Base-by-base conservation (phyloP, 75 land plant species). In the Chamaecyparis obtusa region DNA sequence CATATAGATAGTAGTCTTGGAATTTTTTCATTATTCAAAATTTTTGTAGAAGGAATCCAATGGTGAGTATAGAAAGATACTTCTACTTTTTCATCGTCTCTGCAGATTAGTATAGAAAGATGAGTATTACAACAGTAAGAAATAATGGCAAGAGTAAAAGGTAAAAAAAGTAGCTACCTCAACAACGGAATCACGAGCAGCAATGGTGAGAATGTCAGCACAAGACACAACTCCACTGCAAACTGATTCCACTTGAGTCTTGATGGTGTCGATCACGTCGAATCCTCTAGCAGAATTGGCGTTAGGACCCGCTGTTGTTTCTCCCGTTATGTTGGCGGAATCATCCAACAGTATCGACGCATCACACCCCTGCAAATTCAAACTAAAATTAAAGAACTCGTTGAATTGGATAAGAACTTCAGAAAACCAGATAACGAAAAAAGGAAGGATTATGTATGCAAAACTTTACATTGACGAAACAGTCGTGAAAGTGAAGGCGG, bases 281-380 rank as follows among this genome's bases (percentile, higher is more conserved):
- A 57, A 57, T 57, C 64, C 64, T 57, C 64, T 57, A 0, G 64
- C 64, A 57, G 64, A 57, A 24, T 57, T 30, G 13, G 36, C 16
- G 4, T 30, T 74, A 13, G 32, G 76, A n/a, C 14, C 33, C 13
- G 76, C 35, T n/a, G 30, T 74, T n/a, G 83, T 87, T 43, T 87
- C 88, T 35, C 78, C 36, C 16, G 36, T 75, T 13, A 75, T 14
- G 49, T 36, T 48, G 60, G 86, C 14, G 16, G 44, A 21, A 30
- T 36, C 88, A 51, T 87, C 88, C n/a, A 87, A 86, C 14, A 87
- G 43, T 19, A 87, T n/a, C 1, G 88, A 87, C 0, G 55, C 88
- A 87, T 87, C 88, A 51, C 88, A 87, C 24, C 88, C 88, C 79
- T 76, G 69, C 69, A 27, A 36, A 75, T 14, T 14, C 4, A 35